Evolutionary conservation across 140 eudicot species (phyloP), one percentile per base, ranked within the genome.

Genomic region (Anethum foeniculum): DNA sequence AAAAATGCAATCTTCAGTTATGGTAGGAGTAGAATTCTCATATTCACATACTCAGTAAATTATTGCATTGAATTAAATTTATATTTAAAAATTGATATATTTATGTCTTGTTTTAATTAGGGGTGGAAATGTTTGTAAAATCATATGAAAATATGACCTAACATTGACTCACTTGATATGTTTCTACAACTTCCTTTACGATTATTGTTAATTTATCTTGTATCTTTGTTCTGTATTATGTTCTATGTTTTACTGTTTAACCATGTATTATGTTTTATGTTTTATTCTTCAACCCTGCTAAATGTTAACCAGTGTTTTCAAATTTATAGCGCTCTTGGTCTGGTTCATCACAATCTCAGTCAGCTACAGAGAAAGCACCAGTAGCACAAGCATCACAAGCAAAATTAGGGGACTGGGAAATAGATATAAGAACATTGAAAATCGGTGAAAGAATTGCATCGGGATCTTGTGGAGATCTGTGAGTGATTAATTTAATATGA

Each of bases 391-490:
- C 43, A 28, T 81, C 83, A 68, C 81, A 85, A 82, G 68, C 43
- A 28, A 81, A 82, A 73, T 39, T 73, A 49, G 91, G 86, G 72
- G 93, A 84, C 80, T 87, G 91, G 88, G 98, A 94, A 86, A 87
- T 94, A 83, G 97, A 94, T 83, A 74, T 87, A 88, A 90, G 90
- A 80, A 81, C 87, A 67, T 84, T 94, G 86, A 88, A 86, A 81
- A 86, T 90, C 25, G 92, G 91, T 80, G 96, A 90, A 25, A 87
- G 81, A 86, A 86, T 92, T 77, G 95, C 90, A 34, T 88, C 94
- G 18, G 98, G 98, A 76, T 90, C 97, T 80, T 94, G 96, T 85
- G 97, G 96, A 58, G 92, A 92, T 82, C 81, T 91, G 98, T 94
- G 80, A 87, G 98, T 87, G 81, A 39, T 9, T 0, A 44, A 27